Evolutionary conservation across 257 asterid species (phyloP).

Genomic region (Mitragyna speciosa): DNA sequence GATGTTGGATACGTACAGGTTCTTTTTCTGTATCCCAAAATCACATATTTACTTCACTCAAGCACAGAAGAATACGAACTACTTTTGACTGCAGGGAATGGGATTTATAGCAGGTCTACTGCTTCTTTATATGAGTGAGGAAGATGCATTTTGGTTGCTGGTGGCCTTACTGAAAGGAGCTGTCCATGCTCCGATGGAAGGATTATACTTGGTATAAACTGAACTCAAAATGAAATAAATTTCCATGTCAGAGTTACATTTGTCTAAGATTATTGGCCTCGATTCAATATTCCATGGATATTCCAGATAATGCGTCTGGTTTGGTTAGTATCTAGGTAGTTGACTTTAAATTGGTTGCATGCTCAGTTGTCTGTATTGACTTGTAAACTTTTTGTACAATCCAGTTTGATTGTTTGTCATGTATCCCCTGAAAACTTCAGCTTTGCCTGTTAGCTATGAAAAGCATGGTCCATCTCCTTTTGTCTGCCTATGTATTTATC

Average conservation of each 20-base stretch:
- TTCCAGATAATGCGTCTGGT: not conserved
- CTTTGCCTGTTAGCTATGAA: not conserved
- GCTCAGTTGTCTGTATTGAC: not conserved
- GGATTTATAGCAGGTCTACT: conserved; percentile 96
- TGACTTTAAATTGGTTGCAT: not conserved
- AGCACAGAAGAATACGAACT: conserved; percentile 7
- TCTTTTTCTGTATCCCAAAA: conserved; percentile 13
- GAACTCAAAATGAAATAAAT: not conserved
- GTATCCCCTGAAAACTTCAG: not conserved
- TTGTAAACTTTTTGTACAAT: not conserved
- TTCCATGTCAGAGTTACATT: not conserved
- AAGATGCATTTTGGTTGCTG: conserved; percentile 99
- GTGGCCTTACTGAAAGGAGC: conserved; percentile 99
- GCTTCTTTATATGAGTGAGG: conserved; percentile 99
- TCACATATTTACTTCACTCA: not conserved
- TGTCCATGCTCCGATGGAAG: conserved; percentile 99
- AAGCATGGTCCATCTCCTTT: not conserved
- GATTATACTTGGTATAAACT: conserved; percentile 76
- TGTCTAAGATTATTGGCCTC: not conserved
- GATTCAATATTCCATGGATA: not conserved
- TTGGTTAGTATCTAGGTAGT: not conserved
- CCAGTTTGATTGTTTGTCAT: not conserved
- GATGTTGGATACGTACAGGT: conserved; percentile 99
- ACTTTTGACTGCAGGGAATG: conserved; percentile 82
- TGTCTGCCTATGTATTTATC: not conserved